Evolutionary conservation across 257 asterid genomes (phyloP), one percentile per base, ranked within the genome.

Genomic region (Rauvolfia tetraphylla): DNA sequence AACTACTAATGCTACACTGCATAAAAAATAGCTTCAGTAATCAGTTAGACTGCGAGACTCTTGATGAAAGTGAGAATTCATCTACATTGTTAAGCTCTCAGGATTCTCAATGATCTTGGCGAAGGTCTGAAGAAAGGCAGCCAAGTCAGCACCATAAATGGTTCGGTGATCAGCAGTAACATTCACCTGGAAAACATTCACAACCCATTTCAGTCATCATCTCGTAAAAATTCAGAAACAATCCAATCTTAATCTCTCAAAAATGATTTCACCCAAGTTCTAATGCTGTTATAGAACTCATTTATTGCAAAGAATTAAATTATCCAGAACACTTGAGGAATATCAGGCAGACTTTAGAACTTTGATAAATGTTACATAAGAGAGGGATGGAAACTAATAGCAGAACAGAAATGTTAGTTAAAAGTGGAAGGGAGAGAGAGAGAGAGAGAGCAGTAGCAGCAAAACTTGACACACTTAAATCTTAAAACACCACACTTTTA

Each of bases 161-260:
- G 89, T 86, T 62, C 97, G 83, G 78, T 93, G 98, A 81, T 93
- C 98, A 18, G 97, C 97, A 1, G 98, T 93, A 41, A 89, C 90
- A 67, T 89, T 90, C 81, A 92, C 96, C 97, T 90, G 89, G 62
- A 77, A 77, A 81, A 34, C 2, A 56, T 34, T 23, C 22, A 34
- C 38, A 57, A n/a, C 27, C 13, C 56, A 51, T 41, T 29, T 76
- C 75, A 76, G 71, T 54, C 48, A 59, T 68, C 13, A 68, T 39
- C 51, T 48, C 61, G 23, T 29, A 34, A 42, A n/a, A 33, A 23
- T 34, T 4, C 34, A 36, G 4, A 25, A 25, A 48, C 23, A 51
- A 49, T 1, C 56, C 56, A 49, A 49, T 49, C 3, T 44, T 44
- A 5, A 46, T 10, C 17, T 13, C 8, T 8, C 3, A 41, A 41